Evolutionary conservation across 2,329 filamentous ascomycete species (phyloP).

Genomic region (Fusarium sarcochroum): DNA sequence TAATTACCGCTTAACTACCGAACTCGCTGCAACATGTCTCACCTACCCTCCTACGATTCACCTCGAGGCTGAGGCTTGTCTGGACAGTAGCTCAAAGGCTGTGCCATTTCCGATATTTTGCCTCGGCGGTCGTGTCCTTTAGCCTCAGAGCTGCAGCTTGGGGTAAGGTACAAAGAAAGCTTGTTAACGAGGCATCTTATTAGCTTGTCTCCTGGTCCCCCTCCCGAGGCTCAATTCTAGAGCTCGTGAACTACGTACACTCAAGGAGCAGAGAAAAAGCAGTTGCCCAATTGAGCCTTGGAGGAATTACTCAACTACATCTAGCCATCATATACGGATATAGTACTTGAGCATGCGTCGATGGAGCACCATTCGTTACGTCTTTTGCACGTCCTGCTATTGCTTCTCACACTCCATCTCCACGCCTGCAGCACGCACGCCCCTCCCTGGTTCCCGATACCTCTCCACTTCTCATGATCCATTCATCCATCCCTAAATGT

Average conservation of each 20-base stretch:
- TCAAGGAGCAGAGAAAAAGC: neutral
- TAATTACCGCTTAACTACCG: constrained; percentile 39
- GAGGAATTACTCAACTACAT: constrained; percentile 4
- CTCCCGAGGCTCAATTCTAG: constrained; percentile 3
- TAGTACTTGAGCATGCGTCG: constrained; percentile 8
- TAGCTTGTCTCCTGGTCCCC: constrained; percentile 1
- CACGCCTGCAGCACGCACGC: constrained; percentile 30
- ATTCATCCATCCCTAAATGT: constrained; percentile 37
- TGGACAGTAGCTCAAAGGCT: constrained; percentile 7
- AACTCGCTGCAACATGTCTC: constrained; percentile 34
- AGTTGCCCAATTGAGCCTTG: neutral
- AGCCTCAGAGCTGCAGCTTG: constrained; percentile 25
- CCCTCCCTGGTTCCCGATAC: constrained; percentile 43
- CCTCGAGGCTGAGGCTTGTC: constrained; percentile 23
- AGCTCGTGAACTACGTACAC: neutral
- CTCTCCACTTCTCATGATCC: constrained; percentile 46
- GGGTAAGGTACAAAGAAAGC: constrained; percentile 29
- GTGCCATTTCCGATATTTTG: constrained; percentile 26
- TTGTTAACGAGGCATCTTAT: constrained; percentile 12
- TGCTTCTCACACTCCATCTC: constrained; percentile 12
- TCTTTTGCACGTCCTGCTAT: constrained; percentile 9
- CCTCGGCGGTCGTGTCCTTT: constrained; percentile 22
- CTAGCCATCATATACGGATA: constrained; percentile 8
- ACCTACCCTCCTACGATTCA: constrained; percentile 19
- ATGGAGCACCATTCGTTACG: constrained; percentile 3